phyloP scores from a whole-genome alignment of 1,139 yeast genomes.

The Yamadazyma songkhlaensis region DNA sequence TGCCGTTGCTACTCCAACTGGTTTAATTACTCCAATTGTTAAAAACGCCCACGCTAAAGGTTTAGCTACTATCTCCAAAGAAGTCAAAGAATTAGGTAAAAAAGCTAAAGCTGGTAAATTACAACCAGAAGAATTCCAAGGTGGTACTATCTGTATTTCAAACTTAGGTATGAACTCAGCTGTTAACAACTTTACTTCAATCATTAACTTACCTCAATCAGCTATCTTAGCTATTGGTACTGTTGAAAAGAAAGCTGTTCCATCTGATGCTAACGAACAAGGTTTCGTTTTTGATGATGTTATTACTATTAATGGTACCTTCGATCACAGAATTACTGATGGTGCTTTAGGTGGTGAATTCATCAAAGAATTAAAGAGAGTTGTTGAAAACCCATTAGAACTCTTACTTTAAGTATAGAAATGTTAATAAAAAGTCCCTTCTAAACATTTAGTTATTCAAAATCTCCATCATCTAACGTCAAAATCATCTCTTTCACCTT shows the following conservation, averaged over 20 bases:
- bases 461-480: background rate
- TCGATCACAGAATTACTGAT: conserved; percentile 95
- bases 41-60: conserved; percentile 87
- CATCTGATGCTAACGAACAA: conserved; percentile 84
- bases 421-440: conserved; percentile 1
- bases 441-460: background rate
- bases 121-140: conserved; percentile 95
- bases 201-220: conserved; percentile 96
- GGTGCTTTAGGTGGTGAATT: conserved; percentile 98
- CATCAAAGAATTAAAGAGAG: conserved; percentile 87
- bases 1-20: conserved; percentile 98
- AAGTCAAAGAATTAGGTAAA: conserved; percentile 90
- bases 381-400: conserved; percentile 95
- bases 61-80: conserved; percentile 71
- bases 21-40: conserved; percentile 94
- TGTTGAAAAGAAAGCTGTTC: conserved; percentile 87
- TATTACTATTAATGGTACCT: conserved; percentile 90
- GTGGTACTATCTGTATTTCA: conserved; percentile 97
- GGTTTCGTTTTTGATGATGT: conserved; percentile 92
- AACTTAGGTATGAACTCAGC: conserved; percentile 99
- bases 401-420: conserved; percentile 58
- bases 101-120: conserved; percentile 94
- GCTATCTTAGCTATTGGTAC: conserved; percentile 95
- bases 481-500: too few relatives aligned
- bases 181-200: conserved; percentile 88